Evolutionary conservation across 257 asterid species (phyloP), one percentile per base, ranked within the genome.

Genomic region (Mitragyna speciosa): DNA sequence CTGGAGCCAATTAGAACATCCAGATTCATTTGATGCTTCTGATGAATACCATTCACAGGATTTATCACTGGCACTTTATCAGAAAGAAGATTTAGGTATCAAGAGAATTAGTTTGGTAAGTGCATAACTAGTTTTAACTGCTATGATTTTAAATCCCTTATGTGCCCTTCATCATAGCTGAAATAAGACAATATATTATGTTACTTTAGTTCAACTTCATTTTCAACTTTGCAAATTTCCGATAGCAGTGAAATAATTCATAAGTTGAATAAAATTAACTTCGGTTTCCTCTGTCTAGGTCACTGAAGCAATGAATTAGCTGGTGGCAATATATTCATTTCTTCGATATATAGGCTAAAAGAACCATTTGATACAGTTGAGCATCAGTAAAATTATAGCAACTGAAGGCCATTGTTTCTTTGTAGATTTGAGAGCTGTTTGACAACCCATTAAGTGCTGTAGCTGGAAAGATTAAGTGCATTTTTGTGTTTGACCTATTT

Each of bases 31-130:
- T 75, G 97, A 94, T 82, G 85, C 89, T 75, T 92, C 95, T 2
- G 97, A 92, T 39, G 92, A 77, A 41, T 94, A 92, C 81, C 99
- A 94, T 72, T 92, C 98, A 48, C 99, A 90, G 81, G 99, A 96
- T 73, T 87, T 96, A 65, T 94, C 98, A 1, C 56, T 81, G 79
- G 96, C 93, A 14, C 88, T 92, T 69, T 90, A 90, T 79, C 88
- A 82, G 26, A 94, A 85, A 86, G 97, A 92, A 83, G 98, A 90
- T 66, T 64, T 83, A 11, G 88, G 91, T 84, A 76, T 88, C 82
- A 96, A 86, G 86, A 90, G 90, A 86, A 82, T 74, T 77, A 88
- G 89, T 81, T 70, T 84, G 97, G 99, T 96, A 81, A 88, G 85
- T 83, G 20, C 43, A 70, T 41, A 36, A 36, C 69, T 36, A 15